Conservation (phyloP, 192 early-diverging fungal species). For the Coemansia sp. region DNA sequence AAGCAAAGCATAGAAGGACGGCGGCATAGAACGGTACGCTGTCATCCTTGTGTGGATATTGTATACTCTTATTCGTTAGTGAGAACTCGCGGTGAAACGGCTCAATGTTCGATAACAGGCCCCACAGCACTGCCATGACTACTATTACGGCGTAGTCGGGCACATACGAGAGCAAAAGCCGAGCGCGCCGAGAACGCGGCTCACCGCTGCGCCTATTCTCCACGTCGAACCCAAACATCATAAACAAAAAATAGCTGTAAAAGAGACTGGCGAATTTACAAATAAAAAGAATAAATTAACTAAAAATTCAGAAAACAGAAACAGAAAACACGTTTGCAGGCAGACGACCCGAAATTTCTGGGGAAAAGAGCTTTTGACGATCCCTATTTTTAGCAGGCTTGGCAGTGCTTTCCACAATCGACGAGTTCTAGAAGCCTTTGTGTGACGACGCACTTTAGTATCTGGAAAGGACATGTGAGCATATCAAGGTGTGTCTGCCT, state of each 20-base stretch:
- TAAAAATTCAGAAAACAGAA: background rate
- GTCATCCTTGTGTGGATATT: constrained; percentile 62
- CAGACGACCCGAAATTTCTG: background rate
- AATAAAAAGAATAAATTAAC: background rate
- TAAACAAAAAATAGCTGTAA: background rate
- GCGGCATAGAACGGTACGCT: constrained; percentile 56
- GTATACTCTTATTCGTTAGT: constrained; percentile 68
- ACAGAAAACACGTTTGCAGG: background rate
- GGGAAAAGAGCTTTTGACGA: background rate
- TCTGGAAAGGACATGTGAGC: too few species aligned
- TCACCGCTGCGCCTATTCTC: constrained; percentile 27
- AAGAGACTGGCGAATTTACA: constrained; percentile 1
- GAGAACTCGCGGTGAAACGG: constrained; percentile 79
- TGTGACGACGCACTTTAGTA: too few species aligned
- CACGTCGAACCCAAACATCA: constrained; percentile 21
- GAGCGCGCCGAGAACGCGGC: constrained; percentile 43
- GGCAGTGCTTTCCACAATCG: background rate
- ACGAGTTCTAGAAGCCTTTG: too few species aligned
- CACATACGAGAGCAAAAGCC: constrained; percentile 49
- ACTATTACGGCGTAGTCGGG: constrained; percentile 63
- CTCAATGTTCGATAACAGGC: constrained; percentile 57
- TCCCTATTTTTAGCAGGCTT: background rate
- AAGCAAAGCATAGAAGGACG: constrained; percentile 40
- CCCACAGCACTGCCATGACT: constrained; percentile 61
- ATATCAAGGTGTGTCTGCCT: too few species aligned